Evolutionary conservation across 1,139 yeast species (phyloP).

Genomic region (Suhomyces taliae): DNA sequence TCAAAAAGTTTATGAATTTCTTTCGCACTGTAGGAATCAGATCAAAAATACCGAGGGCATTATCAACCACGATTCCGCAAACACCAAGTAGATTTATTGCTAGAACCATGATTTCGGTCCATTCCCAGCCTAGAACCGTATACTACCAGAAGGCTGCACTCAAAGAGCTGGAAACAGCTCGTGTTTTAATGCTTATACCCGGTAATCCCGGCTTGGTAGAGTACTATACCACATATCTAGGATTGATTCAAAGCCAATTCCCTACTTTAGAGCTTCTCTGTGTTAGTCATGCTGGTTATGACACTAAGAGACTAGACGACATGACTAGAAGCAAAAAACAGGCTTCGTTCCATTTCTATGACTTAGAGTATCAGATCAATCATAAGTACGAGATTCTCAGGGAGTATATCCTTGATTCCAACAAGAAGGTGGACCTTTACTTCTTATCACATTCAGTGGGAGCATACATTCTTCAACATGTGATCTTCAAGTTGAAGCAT

Average conservation of each 20-base stretch:
- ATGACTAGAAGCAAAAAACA: neutral
- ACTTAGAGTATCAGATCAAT: constrained; percentile 50
- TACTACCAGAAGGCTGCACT: constrained; percentile 23
- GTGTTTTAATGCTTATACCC: constrained; percentile 51
- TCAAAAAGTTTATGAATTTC: too few relatives aligned
- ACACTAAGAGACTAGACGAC: constrained; percentile 25
- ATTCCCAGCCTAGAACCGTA: constrained; percentile 27
- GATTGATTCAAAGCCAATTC: constrained; percentile 38
- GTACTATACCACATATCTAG: constrained; percentile 53
- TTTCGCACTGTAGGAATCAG: constrained; percentile 9
- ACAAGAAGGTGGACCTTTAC: constrained; percentile 33
- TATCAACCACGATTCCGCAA: too few relatives aligned
- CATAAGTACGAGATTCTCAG: constrained; percentile 46
- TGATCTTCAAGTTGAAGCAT: constrained; percentile 28
- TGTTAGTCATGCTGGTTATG: constrained; percentile 57
- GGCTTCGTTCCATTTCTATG: constrained; percentile 23
- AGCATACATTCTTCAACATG: constrained; percentile 54
- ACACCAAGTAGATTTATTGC: neutral
- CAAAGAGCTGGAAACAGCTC: constrained; percentile 2
- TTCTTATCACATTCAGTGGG: constrained; percentile 67
- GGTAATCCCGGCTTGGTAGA: constrained; percentile 71
- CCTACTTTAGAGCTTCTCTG: constrained; percentile 53
- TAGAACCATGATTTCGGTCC: constrained; percentile 1
- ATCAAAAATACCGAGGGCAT: neutral
- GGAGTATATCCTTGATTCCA: constrained; percentile 22